Percentiles rank a stretch among this genome's conserved stretches.
Conservation (phyloP, 768 basidiomycete species). For the Suillus fuscotomentosus region DNA sequence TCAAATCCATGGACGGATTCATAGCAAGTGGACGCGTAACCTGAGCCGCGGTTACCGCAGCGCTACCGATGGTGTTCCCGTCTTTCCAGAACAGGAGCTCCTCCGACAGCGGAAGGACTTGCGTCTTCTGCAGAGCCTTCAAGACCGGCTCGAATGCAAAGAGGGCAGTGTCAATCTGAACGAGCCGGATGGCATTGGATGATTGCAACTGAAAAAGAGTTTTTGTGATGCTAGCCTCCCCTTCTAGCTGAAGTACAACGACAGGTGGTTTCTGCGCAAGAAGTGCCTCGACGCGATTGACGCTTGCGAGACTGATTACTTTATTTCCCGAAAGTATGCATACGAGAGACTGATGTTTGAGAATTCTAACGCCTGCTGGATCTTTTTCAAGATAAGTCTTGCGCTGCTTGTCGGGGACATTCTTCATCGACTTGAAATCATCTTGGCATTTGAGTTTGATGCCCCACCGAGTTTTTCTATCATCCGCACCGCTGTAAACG, state of each 20-base stretch:
- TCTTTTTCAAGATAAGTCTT: constrained; percentile 38
- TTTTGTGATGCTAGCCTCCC: constrained; percentile 35
- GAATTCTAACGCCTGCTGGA: constrained; percentile 31
- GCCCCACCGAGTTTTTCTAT: constrained; percentile 36
- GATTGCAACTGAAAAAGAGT: constrained; percentile 40
- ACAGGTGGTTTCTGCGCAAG: constrained; percentile 47
- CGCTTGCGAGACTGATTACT: constrained; percentile 50
- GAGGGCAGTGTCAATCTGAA: constrained; percentile 60
- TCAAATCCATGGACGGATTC: constrained; percentile 41
- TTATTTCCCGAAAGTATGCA: constrained; percentile 50
- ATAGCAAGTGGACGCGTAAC: constrained; percentile 29
- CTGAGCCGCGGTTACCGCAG: background rate
- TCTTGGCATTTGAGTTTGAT: constrained; percentile 35
- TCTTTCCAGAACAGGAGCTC: constrained; percentile 57
- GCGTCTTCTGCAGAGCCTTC: constrained; percentile 49
- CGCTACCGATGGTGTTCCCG: constrained; percentile 16
- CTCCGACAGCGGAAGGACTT: constrained; percentile 41
- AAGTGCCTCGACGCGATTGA: constrained; percentile 53
- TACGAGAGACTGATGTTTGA: constrained; percentile 54
- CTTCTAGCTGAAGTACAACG: constrained; percentile 54
- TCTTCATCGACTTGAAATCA: constrained; percentile 38
- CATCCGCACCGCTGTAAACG: constrained; percentile 31
- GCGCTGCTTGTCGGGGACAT: constrained; percentile 34
- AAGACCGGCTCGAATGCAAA: constrained; percentile 66
- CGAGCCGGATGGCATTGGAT: constrained; percentile 37